Base-by-base conservation (phyloP, 2,329 filamentous ascomycete species). In the Botrytis hyacinthi region DNA sequence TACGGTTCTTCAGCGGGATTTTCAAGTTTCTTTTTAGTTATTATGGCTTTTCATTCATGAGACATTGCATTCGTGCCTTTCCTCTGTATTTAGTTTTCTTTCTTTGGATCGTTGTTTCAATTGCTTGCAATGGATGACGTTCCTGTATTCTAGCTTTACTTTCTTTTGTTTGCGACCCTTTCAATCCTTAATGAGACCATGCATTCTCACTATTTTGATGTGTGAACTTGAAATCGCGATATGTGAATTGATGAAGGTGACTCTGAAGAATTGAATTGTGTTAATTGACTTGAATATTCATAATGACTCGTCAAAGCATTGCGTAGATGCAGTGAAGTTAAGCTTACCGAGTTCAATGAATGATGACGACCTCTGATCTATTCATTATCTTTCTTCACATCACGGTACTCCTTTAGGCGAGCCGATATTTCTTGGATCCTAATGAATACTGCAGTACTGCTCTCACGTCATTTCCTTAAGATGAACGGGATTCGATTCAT, bases 91-190 rank as follows among this genome's bases (percentile, higher is more conserved):
- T n/a, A 29, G 42, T 6, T 6, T 65, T 26, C n/a, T 66, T 26
- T 48, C 10, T 14, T 37, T 46, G 4, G 42, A 67, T 67, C 10
- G 29, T 67, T 14, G 12, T 51, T 66, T 32, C 32, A 63, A 42
- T 67, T 67, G 46, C 44, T 67, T 37, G 63, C 63, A 48, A 67
- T 67, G 32, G 32, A 48, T 26, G 10, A 42, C 65, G 40, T 67
- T 51, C 32, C 6, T 54, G 44, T 54, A 67, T 16, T 54, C 16
- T 67, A 54, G 46, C n/a, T 40, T 44, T 29, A 22, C 32, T 48
- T 54, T 54, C 44, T 35, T 66, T 66, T 12, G 44, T 67, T 32
- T 54, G 32, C 65, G 26, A 67, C 65, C 46, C 46, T 26, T n/a
- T 67, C 65, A 54, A 54, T 7, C 10, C 40, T 37, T 32, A 67